Evolutionary conservation across 805 yeast species (phyloP), one percentile per base, ranked within the genome.

Genomic region (Starmerella bombicola): DNA sequence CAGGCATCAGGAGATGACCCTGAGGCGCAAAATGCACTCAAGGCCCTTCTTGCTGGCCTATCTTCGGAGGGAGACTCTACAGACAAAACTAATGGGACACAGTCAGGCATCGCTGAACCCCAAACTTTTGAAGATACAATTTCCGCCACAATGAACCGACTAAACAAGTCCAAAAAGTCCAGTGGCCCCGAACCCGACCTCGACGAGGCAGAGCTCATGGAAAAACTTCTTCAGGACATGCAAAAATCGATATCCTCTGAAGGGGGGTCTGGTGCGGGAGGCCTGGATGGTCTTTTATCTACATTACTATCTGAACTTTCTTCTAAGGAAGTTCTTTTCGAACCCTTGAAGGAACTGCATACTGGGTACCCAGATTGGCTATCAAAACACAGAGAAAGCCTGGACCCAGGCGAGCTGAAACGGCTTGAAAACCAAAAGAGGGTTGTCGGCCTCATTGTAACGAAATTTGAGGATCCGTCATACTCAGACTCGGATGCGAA

Each of bases 271-370:
- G 41, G 43, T 9, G 67, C 60, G 13, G 85, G 78, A 54, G 70
- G 78, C 60, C 61, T 83, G 36, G 85, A 79, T 54, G 70, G 78
- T 60, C 61, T 83, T 35, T 62, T 83, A 45, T 70, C 68, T 16
- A 83, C 80, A 28, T 76, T 88, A 75, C 66, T 88, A 53, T 78
- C 75, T 47, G 88, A 85, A 56, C 69, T 88, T 57, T 73, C 91
- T 6, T 74, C 91, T 4, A 88, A 85, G 55, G 86, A 78, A 42
- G 80, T 86, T 17, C 67, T 88, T 29, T 86, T 82, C 55, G 93
- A 80, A 51, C 95, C 97, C 2, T 69, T 88, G 62, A 80, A 78
- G 54, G 94, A 84, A 45, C 68, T 86, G 57, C 73, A 77, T 48
- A 62, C 65, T 10, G 82, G 81, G 55, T 83, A 76, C 57, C 81